These are phyloP conservation scores for Coleophoma crateriformis DNA, from an alignment of 2,329 filamentous ascomycete species.

Conservation along the genomic window DNA sequence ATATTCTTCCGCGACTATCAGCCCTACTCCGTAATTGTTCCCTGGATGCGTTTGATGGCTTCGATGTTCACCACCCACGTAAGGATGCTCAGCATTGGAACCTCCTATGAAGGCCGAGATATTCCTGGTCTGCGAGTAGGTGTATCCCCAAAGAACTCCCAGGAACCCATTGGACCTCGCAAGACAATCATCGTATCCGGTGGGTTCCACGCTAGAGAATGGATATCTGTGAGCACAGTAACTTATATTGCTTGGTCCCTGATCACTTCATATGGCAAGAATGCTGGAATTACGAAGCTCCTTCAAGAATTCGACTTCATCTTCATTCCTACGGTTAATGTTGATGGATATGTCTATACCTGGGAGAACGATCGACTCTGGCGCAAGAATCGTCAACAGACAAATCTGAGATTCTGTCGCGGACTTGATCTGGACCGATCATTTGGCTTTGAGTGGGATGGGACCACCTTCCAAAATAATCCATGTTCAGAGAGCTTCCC, in stretches of 20 bases:
- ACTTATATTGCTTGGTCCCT: slow-evolving; percentile 88
- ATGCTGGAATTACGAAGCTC: slow-evolving; percentile 65
- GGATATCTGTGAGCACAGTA: slow-evolving; percentile 89
- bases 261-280: slow-evolving; percentile 75
- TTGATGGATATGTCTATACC: slow-evolving; percentile 90
- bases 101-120: slow-evolving; percentile 80
- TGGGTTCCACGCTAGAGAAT: slow-evolving; percentile 90
- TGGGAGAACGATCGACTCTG: slow-evolving; percentile 90
- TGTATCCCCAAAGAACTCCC: slow-evolving; percentile 41
- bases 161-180: slow-evolving; percentile 42
- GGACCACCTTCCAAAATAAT: slow-evolving; percentile 58
- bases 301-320: slow-evolving; percentile 83
- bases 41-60: slow-evolving; percentile 86
- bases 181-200: slow-evolving; percentile 80
- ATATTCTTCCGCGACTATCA: slow-evolving; percentile 94
- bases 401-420: slow-evolving; percentile 73
- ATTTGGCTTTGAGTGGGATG: slow-evolving; percentile 82
- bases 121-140: slow-evolving; percentile 80
- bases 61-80: slow-evolving; percentile 87
- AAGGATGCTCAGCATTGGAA: slow-evolving; percentile 68
- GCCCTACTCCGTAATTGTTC: slow-evolving; percentile 67
- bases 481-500: slow-evolving; percentile 90
- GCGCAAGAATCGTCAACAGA: slow-evolving; percentile 89
- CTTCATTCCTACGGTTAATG: slow-evolving; percentile 84
- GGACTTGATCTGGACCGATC: slow-evolving; percentile 86